phyloP scores from a whole-genome alignment of 2,329 filamentous ascomycete species.

The Aspergillus tubingensis region DNA sequence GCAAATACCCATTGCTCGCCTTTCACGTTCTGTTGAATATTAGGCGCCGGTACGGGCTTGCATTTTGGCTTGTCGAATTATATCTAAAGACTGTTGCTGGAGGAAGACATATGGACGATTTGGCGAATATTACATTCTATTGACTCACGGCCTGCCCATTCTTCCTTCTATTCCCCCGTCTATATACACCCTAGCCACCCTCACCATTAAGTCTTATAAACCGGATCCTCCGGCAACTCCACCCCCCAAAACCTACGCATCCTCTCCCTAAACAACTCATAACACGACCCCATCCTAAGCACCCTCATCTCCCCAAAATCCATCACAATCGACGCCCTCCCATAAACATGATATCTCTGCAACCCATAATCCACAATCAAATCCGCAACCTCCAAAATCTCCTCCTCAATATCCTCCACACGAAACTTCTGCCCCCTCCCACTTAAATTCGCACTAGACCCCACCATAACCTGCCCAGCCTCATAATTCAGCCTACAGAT shows the following conservation, averaged over 20 bases:
- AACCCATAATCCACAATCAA: conserved; percentile 9
- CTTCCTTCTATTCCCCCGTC: neutral
- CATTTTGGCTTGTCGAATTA: no score
- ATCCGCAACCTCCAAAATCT: conserved; percentile 3
- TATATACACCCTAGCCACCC: neutral
- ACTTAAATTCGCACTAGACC: conserved; percentile 21
- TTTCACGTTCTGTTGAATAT: neutral
- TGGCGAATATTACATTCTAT: no score
- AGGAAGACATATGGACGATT: no score
- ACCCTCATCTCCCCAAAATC: conserved; percentile 2
- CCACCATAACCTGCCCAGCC: conserved; percentile 15
- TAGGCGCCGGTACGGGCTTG: no score
- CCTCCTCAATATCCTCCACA: conserved; percentile 21
- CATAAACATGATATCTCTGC: conserved; percentile 1
- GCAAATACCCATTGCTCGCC: neutral
- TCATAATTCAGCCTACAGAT: conserved; percentile 10
- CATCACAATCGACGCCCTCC: neutral
- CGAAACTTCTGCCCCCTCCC: conserved; percentile 20
- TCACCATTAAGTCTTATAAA: neutral
- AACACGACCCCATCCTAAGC: conserved; percentile 1
- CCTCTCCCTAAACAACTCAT: conserved; percentile 5
- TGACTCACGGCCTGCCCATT: no score
- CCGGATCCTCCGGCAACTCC: conserved; percentile 1
- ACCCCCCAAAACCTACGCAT: neutral
- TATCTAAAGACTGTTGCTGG: no score